A percentile compares a stretch with the other conserved stretches of the same genome.
phyloP scores from a whole-genome alignment of 2,329 filamentous ascomycete genomes.

The Colletotrichum gigasporum region DNA sequence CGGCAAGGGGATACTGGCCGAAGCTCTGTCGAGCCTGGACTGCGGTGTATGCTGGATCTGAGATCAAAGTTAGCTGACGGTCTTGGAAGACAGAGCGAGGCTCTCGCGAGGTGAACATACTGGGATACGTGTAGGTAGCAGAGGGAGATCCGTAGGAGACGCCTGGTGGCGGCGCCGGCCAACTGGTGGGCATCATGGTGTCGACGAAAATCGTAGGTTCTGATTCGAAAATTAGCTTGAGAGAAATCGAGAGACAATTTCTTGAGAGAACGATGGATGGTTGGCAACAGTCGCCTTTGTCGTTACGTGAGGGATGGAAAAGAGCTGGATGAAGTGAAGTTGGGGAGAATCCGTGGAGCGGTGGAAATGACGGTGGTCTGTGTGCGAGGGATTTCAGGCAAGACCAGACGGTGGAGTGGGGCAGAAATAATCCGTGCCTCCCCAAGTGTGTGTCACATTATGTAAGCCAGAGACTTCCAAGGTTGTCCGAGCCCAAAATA shows the following conservation, averaged over 20 bases:
- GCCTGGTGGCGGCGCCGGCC: slow-evolving; percentile 47
- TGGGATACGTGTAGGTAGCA: slow-evolving; percentile 49
- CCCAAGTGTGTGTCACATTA: no score
- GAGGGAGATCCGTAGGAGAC: slow-evolving; percentile 46
- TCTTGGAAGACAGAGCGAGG: background rate
- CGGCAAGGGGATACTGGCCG: slow-evolving; percentile 51
- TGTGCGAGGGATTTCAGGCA: slow-evolving; percentile 27
- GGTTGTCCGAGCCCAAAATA: background rate
- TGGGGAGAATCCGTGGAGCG: slow-evolving; percentile 19
- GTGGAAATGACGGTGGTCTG: slow-evolving; percentile 22
- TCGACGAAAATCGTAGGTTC: background rate
- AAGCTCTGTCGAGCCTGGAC: slow-evolving; percentile 71
- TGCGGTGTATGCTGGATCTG: slow-evolving; percentile 66
- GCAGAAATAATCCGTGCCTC: slow-evolving; percentile 3
- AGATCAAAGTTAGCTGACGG: slow-evolving; percentile 15
- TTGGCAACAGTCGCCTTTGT: background rate
- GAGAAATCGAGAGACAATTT: background rate
- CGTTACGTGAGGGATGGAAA: background rate
- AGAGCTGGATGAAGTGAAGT: slow-evolving; percentile 1
- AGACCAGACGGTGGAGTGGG: slow-evolving; percentile 3
- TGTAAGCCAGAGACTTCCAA: no score
- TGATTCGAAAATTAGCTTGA: slow-evolving; percentile 24
- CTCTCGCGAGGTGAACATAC: slow-evolving; percentile 39
- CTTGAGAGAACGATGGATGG: background rate
- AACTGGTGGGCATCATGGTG: slow-evolving; percentile 44